phyloP scores from a whole-genome alignment of 1,284 basidiomycete species.

The Rhodotorula sp. region DNA sequence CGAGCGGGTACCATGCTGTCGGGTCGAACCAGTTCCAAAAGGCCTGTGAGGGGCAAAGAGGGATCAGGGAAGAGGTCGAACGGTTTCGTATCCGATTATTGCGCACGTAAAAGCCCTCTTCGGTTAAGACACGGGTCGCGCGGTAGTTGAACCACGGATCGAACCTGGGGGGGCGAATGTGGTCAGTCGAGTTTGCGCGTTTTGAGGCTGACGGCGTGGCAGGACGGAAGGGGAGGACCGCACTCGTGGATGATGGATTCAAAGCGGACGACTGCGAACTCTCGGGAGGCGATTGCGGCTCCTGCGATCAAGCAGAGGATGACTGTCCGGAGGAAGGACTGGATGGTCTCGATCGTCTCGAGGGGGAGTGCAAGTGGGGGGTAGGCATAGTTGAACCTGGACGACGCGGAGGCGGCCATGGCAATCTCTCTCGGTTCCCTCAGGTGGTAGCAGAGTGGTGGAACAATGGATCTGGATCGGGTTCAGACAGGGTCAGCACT shows the following conservation, averaged over 20 bases:
- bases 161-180: slow-evolving; percentile 27
- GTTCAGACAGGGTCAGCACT: too few species aligned
- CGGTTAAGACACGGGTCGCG: slow-evolving; percentile 80
- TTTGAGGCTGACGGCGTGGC: too few species aligned
- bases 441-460: too few species aligned
- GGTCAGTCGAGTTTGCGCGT: neutral
- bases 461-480: too few species aligned
- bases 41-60: slow-evolving; percentile 60
- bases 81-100: too few species aligned
- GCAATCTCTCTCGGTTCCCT: too few species aligned
- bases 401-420: neutral
- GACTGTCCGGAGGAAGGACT: slow-evolving; percentile 78
- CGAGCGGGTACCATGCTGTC: slow-evolving; percentile 86
- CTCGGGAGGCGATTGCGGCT: slow-evolving; percentile 88
- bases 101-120: slow-evolving; percentile 90
- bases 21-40: slow-evolving; percentile 99
- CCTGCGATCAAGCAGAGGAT: slow-evolving; percentile 83
- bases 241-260: slow-evolving; percentile 98
- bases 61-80: slow-evolving; percentile 1
- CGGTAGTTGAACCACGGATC: slow-evolving; percentile 89
- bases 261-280: slow-evolving; percentile 97
- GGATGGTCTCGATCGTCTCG: slow-evolving; percentile 55
- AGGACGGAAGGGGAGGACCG: neutral
- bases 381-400: slow-evolving; percentile 31
- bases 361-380: slow-evolving; percentile 25